phyloP scores from a whole-genome alignment of 495 filamentous ascomycete genomes.

The Rhypophila decipiens region DNA sequence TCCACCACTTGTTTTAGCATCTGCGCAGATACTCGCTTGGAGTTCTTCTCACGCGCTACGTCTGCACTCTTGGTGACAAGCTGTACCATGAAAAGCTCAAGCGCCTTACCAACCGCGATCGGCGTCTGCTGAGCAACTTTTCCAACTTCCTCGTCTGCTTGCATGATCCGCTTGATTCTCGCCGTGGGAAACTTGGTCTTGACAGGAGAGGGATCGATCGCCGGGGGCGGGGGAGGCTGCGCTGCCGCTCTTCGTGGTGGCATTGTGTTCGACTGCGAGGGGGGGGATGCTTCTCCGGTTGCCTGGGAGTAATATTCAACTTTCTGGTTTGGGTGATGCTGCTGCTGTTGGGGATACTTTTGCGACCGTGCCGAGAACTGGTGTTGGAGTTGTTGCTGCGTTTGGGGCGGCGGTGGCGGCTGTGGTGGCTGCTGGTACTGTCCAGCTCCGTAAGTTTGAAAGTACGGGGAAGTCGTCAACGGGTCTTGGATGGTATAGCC shows the following conservation, averaged over 20 bases:
- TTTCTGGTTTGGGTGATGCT: slow-evolving; percentile 5
- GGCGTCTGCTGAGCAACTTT: slow-evolving; percentile 97
- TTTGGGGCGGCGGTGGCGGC: slow-evolving; percentile 2
- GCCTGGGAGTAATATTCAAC: slow-evolving; percentile 14
- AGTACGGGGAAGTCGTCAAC: slow-evolving; percentile 8
- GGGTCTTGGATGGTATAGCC: slow-evolving; percentile 8
- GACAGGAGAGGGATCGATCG: slow-evolving; percentile 58
- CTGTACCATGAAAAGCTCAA: slow-evolving; percentile 96
- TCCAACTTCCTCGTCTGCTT: slow-evolving; percentile 97
- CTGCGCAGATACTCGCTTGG: slow-evolving; percentile 80
- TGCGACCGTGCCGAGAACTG: background rate
- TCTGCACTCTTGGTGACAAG: slow-evolving; percentile 81
- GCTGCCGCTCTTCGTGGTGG: slow-evolving; percentile 34
- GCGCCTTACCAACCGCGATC: slow-evolving; percentile 87
- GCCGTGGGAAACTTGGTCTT: slow-evolving; percentile 96
- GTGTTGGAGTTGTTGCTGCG: slow-evolving; percentile 1
- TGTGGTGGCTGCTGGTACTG: slow-evolving; percentile 3
- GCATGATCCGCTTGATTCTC: slow-evolving; percentile 98
- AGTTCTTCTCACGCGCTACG: slow-evolving; percentile 71
- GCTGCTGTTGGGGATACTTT: slow-evolving; percentile 9
- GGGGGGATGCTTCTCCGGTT: slow-evolving; percentile 18
- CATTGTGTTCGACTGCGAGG: slow-evolving; percentile 24
- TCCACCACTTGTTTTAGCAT: slow-evolving; percentile 87
- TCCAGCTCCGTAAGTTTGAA: slow-evolving; percentile 3
- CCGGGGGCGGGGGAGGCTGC: slow-evolving; percentile 13